Evolutionary conservation across 345 rosid species (phyloP), one percentile per base, ranked within the genome.

Genomic region (Populus simonii): DNA sequence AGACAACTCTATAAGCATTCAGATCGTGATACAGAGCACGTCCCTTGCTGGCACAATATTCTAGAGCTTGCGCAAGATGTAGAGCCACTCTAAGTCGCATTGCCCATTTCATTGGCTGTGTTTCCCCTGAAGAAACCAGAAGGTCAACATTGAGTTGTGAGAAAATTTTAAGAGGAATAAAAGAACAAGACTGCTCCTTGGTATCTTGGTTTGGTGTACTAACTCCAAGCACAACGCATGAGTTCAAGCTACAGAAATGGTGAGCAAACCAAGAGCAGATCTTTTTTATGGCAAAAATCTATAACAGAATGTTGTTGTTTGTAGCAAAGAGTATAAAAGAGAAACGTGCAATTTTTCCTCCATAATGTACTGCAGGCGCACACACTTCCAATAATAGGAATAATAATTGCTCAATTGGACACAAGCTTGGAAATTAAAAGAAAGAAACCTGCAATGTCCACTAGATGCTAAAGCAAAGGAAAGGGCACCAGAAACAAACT

Each of bases 21-120:
- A 96, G 94, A 80, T 96, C 99, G 43, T 96, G 99, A 78, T 96
- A 96, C 39, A 96, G 83, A 7, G 78, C 91, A 82, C 98, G 94
- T 23, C 93, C 98, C 86, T 88, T 91, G 85, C 79, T 89, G 45
- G 91, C 92, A 84, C 99, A 96, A 83, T 96, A 92, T 76, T 96
- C 97, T 87, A 93, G 86, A 80, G 98, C 99, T 85, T 93, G 91
- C 1, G 97, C 98, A 59, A 96, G 91, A 90, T 96, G 87, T 72
- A 96, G 79, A 38, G 93, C 99, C 85, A 96, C 99, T 72, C 98
- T 87, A 66, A 96, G 84, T 82, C 99, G 88, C 98, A 96, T 96
- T 25, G 94, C 89, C 99, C 99, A 93, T 84, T 93, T 90, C 98
- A 96, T 93, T 25, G 99, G 99, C 29, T 90, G 96, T 55, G 90